phyloP scores from a whole-genome alignment of 2,329 filamentous ascomycete species.

The Claviceps fusiformis region DNA sequence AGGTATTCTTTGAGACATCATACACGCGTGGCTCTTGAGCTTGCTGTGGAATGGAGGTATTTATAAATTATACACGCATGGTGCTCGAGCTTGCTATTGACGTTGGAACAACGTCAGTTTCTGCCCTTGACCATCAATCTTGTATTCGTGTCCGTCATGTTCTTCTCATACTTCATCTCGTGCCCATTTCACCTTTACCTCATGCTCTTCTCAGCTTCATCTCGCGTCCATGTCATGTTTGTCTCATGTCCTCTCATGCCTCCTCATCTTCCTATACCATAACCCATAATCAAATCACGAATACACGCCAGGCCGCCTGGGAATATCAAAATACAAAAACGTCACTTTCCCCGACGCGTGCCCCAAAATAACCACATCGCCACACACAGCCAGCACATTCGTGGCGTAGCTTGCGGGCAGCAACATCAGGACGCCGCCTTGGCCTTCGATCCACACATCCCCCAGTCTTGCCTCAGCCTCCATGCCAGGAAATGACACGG shows the following conservation, averaged over 20 bases:
- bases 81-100: too few relatives aligned
- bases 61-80: too few relatives aligned
- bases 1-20: too few relatives aligned
- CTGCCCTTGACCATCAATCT: too few relatives aligned
- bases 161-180: too few relatives aligned
- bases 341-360: conserved; percentile 8
- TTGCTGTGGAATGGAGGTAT: too few relatives aligned
- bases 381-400: conserved; percentile 5
- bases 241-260: background rate
- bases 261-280: background rate
- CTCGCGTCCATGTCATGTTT: too few relatives aligned
- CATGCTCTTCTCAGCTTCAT: too few relatives aligned
- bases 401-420: conserved; percentile 5
- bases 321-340: conserved; percentile 7
- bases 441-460: conserved; percentile 6
- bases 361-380: conserved; percentile 6
- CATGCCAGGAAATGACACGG: conserved; percentile 6
- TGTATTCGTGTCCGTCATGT: too few relatives aligned
- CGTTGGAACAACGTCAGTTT: too few relatives aligned
- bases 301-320: conserved; percentile 3
- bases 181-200: too few relatives aligned
- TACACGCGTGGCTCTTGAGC: too few relatives aligned
- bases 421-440: conserved; percentile 3
- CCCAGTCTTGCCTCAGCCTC: conserved; percentile 5
- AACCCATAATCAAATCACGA: background rate